Evolutionary conservation across 2,329 filamentous ascomycete species (phyloP), one percentile per base, ranked within the genome.

Genomic region (Atkinsonella texensis): DNA sequence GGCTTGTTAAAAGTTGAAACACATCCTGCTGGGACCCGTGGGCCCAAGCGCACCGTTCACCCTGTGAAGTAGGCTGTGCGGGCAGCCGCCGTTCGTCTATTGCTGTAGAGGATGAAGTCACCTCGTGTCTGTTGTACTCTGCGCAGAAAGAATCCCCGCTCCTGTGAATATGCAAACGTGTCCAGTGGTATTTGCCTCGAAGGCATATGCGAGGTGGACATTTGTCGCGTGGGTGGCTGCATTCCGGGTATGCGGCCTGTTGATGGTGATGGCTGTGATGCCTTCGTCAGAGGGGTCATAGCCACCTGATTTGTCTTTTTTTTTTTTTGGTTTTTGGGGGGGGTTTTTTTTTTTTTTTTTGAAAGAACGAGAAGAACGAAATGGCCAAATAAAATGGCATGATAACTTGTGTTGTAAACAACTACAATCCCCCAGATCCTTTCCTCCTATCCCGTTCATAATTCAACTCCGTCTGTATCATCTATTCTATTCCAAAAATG

Each of bases 261-360:
- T 72, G 55, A 81, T 70, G n/a, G 73, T 70, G 52, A 81, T 75
- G n/a, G 69, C 74, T 0, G 75, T 75, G 57, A 81, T 76, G 46
- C 75, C 75, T 1, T 65, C 60, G n/a, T 11, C 15, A 7, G 32
- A 48, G 15, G 46, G n/a, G n/a, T 40, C 33, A 12, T 39, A 48
- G 28, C 28, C 28, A 8, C 28, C 4, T 28, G 28, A 28, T 28
- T 28, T 28, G 28, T 28, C 28, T 28, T 8, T 28, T 1, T 28
- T 8, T 28, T 8, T 28, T 28, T 28, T 8, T 28, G n/a, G n/a
- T n/a, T n/a, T n/a, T n/a, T n/a, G n/a, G n/a, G n/a, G n/a, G n/a
- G n/a, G n/a, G n/a, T 28, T 28, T 4, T 28, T 28, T 28, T 28
- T 28, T 28, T 28, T 28, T 28, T 28, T 28, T 28, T 28, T 8